Percentiles rank a stretch among this genome's conserved stretches.
Evolutionary conservation across 2,329 filamentous ascomycete species (phyloP).

Genomic region (Colletotrichum euphorbiae): DNA sequence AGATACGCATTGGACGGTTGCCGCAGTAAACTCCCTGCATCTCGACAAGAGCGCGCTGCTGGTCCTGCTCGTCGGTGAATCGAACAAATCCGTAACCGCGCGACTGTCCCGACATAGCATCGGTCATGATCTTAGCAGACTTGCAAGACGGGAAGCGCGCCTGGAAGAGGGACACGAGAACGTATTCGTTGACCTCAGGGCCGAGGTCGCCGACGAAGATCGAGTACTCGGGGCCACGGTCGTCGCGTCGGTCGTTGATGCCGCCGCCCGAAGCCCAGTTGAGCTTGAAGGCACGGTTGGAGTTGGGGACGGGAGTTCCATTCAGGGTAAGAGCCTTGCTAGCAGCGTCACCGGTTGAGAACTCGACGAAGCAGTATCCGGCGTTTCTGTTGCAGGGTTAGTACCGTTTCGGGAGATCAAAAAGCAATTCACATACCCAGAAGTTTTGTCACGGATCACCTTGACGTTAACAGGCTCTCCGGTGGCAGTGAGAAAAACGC

Average conservation of each 20-base stretch:
- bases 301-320: conserved; percentile 91
- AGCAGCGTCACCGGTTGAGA: conserved; percentile 83
- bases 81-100: conserved; percentile 98
- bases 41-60: conserved; percentile 94
- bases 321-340: conserved; percentile 92
- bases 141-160: conserved; percentile 97
- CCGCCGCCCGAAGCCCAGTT: conserved; percentile 99
- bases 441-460: conserved; percentile 99
- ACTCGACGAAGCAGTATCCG: conserved; percentile 99
- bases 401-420: background rate
- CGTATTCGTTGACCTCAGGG: conserved; percentile 98
- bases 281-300: conserved; percentile 94
- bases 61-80: conserved; percentile 94
- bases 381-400: conserved; percentile 75
- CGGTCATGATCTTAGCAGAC: conserved; percentile 99
- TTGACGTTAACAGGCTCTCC: conserved; percentile 97
- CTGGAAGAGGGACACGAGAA: conserved; percentile 96
- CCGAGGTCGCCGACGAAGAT: conserved; percentile 99
- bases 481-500: conserved; percentile 87
- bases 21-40: conserved; percentile 99
- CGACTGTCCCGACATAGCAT: conserved; percentile 96
- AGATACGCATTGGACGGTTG: conserved; percentile 98
- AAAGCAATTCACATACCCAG: conserved; percentile 72
- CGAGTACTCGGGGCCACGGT: conserved; percentile 94
- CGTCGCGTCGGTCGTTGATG: conserved; percentile 93